Conservation (phyloP, 495 filamentous ascomycete genomes). For the Talaromyces wortmannii region DNA sequence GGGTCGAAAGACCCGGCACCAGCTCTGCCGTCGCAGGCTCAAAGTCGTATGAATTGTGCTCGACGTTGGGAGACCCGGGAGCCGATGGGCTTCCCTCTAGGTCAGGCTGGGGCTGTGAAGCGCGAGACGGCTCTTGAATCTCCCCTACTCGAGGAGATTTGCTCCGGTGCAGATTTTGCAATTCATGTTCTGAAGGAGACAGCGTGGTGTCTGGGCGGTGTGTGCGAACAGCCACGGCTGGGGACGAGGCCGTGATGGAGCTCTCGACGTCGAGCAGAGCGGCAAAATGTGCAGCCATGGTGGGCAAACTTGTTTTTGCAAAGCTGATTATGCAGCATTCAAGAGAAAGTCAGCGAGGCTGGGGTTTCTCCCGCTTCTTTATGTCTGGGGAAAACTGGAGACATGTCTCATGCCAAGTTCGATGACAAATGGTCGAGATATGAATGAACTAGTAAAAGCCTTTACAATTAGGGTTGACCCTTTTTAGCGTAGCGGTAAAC, state of each 20-base stretch:
- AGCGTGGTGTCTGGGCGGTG: constrained; percentile 19
- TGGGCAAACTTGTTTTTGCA: background rate
- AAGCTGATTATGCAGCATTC: no score
- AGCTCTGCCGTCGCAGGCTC: constrained; percentile 17
- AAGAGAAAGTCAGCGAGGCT: no score
- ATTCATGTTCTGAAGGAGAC: constrained; percentile 19
- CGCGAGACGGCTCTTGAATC: constrained; percentile 9
- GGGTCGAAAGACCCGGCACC: constrained; percentile 43
- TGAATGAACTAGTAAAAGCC: no score
- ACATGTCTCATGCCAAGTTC: no score
- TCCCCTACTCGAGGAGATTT: constrained; percentile 11
- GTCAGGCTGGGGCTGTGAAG: constrained; percentile 7
- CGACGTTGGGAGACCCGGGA: constrained; percentile 23
- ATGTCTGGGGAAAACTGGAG: no score
- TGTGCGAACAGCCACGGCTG: constrained; percentile 23
- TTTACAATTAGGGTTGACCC: no score
- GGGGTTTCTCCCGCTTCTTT: no score
- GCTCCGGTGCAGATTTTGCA: constrained; percentile 24
- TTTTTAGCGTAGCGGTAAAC: no score
- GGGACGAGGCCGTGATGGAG: constrained; percentile 17
- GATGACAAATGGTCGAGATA: no score
- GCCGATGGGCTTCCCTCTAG: constrained; percentile 38
- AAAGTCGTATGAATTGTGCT: background rate
- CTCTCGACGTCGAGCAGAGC: constrained; percentile 28
- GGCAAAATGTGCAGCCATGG: constrained; percentile 22